Base-by-base conservation (phyloP, 345 rosid genomes). In the Cardiospermum halicacabum region DNA sequence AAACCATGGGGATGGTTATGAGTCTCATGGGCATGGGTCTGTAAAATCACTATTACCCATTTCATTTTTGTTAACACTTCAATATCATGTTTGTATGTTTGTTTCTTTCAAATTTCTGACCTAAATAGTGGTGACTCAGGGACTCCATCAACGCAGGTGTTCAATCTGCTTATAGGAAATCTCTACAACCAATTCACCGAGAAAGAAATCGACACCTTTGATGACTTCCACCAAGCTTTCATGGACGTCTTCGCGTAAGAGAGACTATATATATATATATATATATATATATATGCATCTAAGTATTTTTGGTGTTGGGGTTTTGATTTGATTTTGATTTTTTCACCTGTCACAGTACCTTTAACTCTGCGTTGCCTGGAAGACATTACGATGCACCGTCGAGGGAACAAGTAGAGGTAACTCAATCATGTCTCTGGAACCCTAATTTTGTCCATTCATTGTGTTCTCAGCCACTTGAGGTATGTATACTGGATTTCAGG, bases 311-410 rank as follows among this genome's bases (percentile, higher is more conserved):
- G n/a, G n/a, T n/a, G n/a, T n/a, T n/a, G n/a, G n/a, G n/a, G n/a
- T n/a, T n/a, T n/a, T n/a, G n/a, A n/a, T n/a, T n/a, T n/a, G n/a
- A n/a, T n/a, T 24, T 13, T 43, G 40, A 50, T 40, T 37, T 57
- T 56, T 36, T 1, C 4, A 36, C 3, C 19, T 43, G 10, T 50
- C 28, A 42, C 76, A 93, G 94, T 80, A 67, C 84, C 53, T 78
- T 90, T 82, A 93, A 90, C 76, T 80, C 97, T 19, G 89, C 94
- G 56, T 75, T 93, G 56, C 98, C 98, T 0, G 97, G 96, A n/a
- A 77, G 82, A 59, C 97, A 93, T 64, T 90, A 83, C 32, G 97
- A 93, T 57, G 85, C 74, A 1, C 98, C 96, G 16, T 24, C 87
- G 0, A 66, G 74, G 2, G 42, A 56, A 0, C 74, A 81, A 39